Base-by-base conservation (phyloP, 352 stramenopile species). In the Aphanomyces invadans region DNA sequence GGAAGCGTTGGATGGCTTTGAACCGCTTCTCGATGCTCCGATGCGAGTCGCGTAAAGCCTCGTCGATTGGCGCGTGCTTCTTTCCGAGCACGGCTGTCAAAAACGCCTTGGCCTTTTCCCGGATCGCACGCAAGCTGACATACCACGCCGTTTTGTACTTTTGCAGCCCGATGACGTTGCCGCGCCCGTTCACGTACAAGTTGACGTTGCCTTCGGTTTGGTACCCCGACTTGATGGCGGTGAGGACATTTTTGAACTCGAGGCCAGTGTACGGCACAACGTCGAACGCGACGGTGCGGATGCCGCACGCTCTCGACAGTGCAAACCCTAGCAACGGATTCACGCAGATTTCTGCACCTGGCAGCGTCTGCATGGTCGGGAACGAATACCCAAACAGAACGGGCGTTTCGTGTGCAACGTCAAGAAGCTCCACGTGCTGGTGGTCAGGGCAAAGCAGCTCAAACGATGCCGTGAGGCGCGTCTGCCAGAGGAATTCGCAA, bases 61-160 rank as follows among this genome's bases (percentile, higher is more conserved):
- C 55, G 5, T 33, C 26, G 36, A 74, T 26, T 38, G 74, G 68
- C 67, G 77, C 11, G 0, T 60, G 46, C 56, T 62, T 71, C 25
- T 63, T 29, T 4, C 52, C 55, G 32, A 54, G 39, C 10, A 57
- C 21, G 31, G 68, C 33, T 73, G 70, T 42, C 65, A 87, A 48
- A 80, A 89, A 48, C 69, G 61, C 68, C 74, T 92, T 92, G 53
- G 80, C 80, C 49, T 90, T 89, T 65, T 92, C 83, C 15, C 83
- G 83, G 68, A 92, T 92, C n/a, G 83, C 83, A n/a, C 83, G 83
- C 53, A 92, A 72, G 71, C 80, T 88, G 17, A 92, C 83, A 63
- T 90, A 92, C 84, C 84, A 92, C n/a, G 83, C 70, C 10, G 79
- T 90, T 68, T 92, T 90, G 73, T 82, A 76, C 70, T 92, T 92